Conservation (phyloP, 495 filamentous ascomycete species). For the Coniosporium apollinis region DNA sequence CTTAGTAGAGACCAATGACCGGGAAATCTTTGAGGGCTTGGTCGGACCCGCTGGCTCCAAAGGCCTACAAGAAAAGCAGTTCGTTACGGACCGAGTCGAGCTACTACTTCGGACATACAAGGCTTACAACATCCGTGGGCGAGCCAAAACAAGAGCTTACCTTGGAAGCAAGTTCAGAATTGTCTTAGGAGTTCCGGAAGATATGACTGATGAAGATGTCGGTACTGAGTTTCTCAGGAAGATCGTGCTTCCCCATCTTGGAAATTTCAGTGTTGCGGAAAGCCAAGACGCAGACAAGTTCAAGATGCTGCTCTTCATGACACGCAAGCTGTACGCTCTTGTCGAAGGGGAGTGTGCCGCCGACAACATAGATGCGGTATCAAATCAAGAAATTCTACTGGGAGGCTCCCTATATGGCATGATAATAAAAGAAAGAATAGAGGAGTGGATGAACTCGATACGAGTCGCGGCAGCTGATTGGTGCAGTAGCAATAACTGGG, state of each 20-base stretch:
- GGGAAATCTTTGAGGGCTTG: constrained; percentile 83
- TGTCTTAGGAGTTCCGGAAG: constrained; percentile 62
- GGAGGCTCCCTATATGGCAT: constrained; percentile 86
- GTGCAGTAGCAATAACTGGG: constrained; percentile 41
- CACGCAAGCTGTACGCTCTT: constrained; percentile 80
- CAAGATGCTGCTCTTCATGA: constrained; percentile 89
- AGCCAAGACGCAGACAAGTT: constrained; percentile 81
- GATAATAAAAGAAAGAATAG: constrained; percentile 86
- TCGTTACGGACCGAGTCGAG: constrained; percentile 87
- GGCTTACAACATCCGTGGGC: constrained; percentile 62
- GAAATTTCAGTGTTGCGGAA: constrained; percentile 62
- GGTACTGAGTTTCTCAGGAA: constrained; percentile 79
- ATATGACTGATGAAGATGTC: constrained; percentile 69
- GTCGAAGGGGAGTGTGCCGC: constrained; percentile 81
- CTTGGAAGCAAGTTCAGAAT: constrained; percentile 79
- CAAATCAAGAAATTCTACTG: constrained; percentile 83
- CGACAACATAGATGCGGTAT: constrained; percentile 91
- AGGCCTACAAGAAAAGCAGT: constrained; percentile 62
- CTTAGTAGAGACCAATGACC: constrained; percentile 85
- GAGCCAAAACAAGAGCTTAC: constrained; percentile 59
- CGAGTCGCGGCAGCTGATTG: constrained; percentile 50
- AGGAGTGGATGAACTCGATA: constrained; percentile 64
- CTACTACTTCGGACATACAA: constrained; percentile 87
- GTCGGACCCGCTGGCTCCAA: constrained; percentile 58
- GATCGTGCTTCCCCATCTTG: constrained; percentile 81